phyloP scores from a whole-genome alignment of 2,329 filamentous ascomycete species.

The Neophaeococcomyces aloes region DNA sequence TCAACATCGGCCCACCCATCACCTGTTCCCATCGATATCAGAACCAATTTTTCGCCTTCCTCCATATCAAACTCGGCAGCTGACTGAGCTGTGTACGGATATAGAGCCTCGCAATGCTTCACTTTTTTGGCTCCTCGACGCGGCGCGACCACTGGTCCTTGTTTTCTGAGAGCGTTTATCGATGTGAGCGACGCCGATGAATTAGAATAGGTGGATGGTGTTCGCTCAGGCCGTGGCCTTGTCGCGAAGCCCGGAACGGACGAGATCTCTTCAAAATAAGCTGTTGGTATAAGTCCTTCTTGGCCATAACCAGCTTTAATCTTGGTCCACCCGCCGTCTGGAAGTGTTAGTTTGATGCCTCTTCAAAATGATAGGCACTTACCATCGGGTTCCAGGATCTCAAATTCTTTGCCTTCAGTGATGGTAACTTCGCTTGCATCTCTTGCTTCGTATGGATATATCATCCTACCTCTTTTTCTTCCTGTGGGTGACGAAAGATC shows the following conservation, averaged over 20 bases:
- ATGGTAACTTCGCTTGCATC: conserved; percentile 74
- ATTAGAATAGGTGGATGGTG: conserved; percentile 66
- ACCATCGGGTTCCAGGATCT: conserved; percentile 80
- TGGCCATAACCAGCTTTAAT: conserved; percentile 58
- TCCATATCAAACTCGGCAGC: conserved; percentile 81
- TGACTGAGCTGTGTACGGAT: conserved; percentile 78
- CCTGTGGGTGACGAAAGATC: conserved; percentile 15
- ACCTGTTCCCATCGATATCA: conserved; percentile 76
- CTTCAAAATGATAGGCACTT: conserved; percentile 31
- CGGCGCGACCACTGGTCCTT: conserved; percentile 84
- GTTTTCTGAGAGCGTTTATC: conserved; percentile 58
- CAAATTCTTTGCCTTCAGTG: conserved; percentile 65
- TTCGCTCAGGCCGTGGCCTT: conserved; percentile 36
- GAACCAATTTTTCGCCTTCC: conserved; percentile 83
- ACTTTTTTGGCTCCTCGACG: conserved; percentile 86
- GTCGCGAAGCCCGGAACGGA: conserved; percentile 23
- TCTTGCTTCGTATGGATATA: conserved; percentile 74
- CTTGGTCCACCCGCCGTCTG: conserved; percentile 90
- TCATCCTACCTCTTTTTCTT: conserved; percentile 71
- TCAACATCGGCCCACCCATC: conserved; percentile 98
- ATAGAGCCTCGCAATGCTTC: conserved; percentile 84
- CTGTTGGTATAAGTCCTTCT: conserved; percentile 76
- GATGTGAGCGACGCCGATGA: conserved; percentile 58
- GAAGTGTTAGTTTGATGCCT: neutral
- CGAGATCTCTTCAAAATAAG: conserved; percentile 63